These are phyloP conservation scores for Ascochyta koolunga DNA, from an alignment of 2,329 filamentous ascomycete genomes.

Conservation along the genomic window DNA sequence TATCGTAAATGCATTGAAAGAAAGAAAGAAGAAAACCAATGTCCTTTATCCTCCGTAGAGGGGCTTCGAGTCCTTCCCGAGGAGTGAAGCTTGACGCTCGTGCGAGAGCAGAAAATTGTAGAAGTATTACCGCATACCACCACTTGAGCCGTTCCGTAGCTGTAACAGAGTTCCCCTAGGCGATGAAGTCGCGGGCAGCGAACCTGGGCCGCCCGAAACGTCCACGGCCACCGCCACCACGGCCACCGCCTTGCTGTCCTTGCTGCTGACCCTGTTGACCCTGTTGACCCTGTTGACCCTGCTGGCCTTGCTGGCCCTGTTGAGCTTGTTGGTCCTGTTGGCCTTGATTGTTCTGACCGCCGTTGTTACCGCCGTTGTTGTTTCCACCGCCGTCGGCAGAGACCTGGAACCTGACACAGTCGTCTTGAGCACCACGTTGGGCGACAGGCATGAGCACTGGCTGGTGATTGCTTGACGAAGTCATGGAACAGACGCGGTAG, in stretches of 20 bases:
- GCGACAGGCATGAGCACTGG: conserved; percentile 64
- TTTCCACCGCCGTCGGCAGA: conserved; percentile 9
- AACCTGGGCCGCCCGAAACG: conserved; percentile 39
- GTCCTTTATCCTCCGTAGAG: conserved; percentile 43
- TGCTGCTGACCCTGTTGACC: conserved; percentile 23
- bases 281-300: conserved; percentile 18
- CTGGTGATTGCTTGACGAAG: conserved; percentile 60
- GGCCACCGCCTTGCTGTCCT: conserved; percentile 14
- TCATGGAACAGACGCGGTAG: conserved; percentile 61
- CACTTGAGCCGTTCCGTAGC: conserved; percentile 4
- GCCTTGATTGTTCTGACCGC: conserved; percentile 1
- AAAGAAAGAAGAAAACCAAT: conserved; percentile 41
- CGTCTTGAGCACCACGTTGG: conserved; percentile 61
- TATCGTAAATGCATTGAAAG: conserved; percentile 33
- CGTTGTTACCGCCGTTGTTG: conserved; percentile 11
- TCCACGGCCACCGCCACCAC: conserved; percentile 29
- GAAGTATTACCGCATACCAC: conserved; percentile 39
- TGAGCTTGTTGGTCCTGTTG: conserved; percentile 5
- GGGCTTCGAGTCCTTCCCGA: conserved; percentile 28
- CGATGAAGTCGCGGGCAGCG: conserved; percentile 41
- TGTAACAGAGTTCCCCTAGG: conserved; percentile 22
- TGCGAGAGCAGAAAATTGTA: conserved; percentile 26
- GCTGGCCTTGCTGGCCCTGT: conserved; percentile 7
- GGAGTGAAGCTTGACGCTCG: conserved; percentile 32
- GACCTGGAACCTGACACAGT: conserved; percentile 59